Percentiles rank a stretch among this genome's conserved stretches.
Evolutionary conservation across 345 rosid genomes (phyloP).

Genomic region (Streptanthus diversifolius): DNA sequence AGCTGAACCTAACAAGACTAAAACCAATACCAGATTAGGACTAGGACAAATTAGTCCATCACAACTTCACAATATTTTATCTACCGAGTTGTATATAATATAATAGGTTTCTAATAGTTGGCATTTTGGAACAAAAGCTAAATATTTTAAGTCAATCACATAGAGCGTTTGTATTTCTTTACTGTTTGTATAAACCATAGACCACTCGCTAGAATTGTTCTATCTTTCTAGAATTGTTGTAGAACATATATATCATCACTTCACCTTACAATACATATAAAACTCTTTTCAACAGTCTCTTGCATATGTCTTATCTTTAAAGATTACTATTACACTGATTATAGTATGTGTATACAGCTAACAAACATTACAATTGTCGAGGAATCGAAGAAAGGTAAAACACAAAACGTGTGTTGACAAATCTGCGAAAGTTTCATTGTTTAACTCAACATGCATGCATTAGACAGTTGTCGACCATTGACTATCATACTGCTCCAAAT

Average conservation of each 20-base stretch:
- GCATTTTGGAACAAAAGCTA: not conserved
- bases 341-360: constrained; percentile 2
- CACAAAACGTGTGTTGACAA: constrained; percentile 25
- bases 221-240: not conserved
- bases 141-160: not conserved
- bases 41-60: not conserved
- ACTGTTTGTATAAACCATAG: not conserved
- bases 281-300: not conserved
- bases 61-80: too few species aligned
- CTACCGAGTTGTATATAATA: too few species aligned
- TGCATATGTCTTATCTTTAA: not conserved
- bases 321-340: not conserved
- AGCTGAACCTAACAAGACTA: not conserved
- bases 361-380: not conserved
- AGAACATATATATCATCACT: not conserved
- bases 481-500: not conserved
- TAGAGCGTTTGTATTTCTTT: not conserved
- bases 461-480: constrained; percentile 24
- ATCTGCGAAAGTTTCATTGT: not conserved
- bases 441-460: constrained; percentile 28
- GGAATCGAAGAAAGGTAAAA: constrained; percentile 8
- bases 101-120: not conserved
- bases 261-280: not conserved
- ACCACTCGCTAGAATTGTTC: not conserved
- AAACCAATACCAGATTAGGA: not conserved